These are phyloP conservation scores for Gaeumannomyces sp. DNA, from an alignment of 2,329 filamentous ascomycete species.

Conservation along the genomic window DNA sequence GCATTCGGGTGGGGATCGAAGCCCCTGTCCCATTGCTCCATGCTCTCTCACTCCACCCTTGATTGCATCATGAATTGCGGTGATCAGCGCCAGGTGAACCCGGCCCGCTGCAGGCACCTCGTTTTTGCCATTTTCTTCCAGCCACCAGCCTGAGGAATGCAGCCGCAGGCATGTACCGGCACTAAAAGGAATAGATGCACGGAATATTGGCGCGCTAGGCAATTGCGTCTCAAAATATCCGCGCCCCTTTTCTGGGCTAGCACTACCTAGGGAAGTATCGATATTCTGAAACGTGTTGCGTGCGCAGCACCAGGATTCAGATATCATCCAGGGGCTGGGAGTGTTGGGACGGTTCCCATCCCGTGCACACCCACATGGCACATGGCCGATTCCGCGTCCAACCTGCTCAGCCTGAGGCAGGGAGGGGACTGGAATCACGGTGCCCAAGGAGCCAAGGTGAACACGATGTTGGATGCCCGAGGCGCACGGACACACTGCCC, in stretches of 20 bases:
- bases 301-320: conserved; percentile 5
- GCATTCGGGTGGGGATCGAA: not conserved
- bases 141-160: not conserved
- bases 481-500: not conserved
- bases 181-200: not conserved
- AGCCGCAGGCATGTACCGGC: not conserved
- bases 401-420: too few species aligned
- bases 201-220: not conserved
- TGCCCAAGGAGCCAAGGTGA: too few species aligned
- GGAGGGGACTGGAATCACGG: too few species aligned
- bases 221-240: not conserved
- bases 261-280: not conserved
- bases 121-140: not conserved
- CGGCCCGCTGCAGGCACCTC: not conserved
- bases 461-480: not conserved
- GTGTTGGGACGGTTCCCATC: not conserved
- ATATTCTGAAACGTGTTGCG: conserved; percentile 14
- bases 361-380: not conserved
- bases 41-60: not conserved
- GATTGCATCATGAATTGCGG: not conserved
- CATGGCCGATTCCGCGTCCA: too few species aligned
- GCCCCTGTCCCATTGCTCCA: not conserved
- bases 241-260: not conserved
- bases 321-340: not conserved
- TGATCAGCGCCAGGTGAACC: not conserved